Evolutionary conservation across 2,329 filamentous ascomycete species (phyloP), one percentile per base, ranked within the genome.

Genomic region (Monascus ruber): DNA sequence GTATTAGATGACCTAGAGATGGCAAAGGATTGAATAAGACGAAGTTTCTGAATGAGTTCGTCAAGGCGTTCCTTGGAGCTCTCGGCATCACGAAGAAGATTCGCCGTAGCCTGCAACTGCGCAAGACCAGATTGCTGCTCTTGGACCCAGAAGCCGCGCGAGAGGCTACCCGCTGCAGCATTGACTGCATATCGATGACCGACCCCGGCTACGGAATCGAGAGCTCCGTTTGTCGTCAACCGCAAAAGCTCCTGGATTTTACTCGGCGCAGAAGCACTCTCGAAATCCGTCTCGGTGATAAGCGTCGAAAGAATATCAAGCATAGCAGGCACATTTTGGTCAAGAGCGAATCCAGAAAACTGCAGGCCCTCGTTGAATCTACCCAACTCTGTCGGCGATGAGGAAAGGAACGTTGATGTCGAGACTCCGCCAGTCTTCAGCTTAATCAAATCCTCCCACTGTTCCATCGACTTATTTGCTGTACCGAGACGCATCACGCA

Each of bases 401-500:
- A 77, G 0, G 82, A 79, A n/a, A 82, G 77, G 63, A 93, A 84
- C 50, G 94, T 88, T 1, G 83, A 80, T 10, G 93, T 79, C 2
- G 81, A 84, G 31, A 98, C 76, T 6, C 91, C 91, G 17, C 91
- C 91, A 1, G 91, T 96, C 67, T 93, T 94, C 26, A 96, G 73
- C 62, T 96, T 96, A 60, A 98, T 95, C 40, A 88, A 65, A 55
- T 96, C 91, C 62, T 98, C 91, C 37, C 96, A 76, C 60, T 95
- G 81, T 60, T 95, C 91, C 83, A 94, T 95, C 0, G 80, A 79
- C 72, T 84, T 84, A 43, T 80, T 76, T 51, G 83, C 83, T 2
- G 89, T 98, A 9, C 91, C 91, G 6, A 98, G 74, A 17, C 91
- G 82, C 83, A 95, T 91, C 44, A 98, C 80, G 31, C 84, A 81